These are phyloP conservation scores for Reutealis trisperma DNA, from an alignment of 345 rosid species.

Conservation along the genomic window DNA sequence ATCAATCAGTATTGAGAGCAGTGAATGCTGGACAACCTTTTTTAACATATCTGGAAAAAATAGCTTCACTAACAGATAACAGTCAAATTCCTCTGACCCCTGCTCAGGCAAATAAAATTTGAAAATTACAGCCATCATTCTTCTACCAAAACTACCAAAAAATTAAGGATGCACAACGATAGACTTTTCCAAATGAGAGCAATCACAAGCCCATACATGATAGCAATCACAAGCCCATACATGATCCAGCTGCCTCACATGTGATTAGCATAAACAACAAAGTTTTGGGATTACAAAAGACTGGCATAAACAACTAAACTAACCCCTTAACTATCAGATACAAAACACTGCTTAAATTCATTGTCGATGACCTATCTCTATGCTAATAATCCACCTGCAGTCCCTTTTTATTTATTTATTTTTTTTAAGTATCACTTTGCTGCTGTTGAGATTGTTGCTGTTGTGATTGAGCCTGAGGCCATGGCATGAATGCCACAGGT, in stretches of 20 bases:
- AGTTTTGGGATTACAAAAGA: not conserved
- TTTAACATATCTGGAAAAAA: not conserved
- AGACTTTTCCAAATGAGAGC: not conserved
- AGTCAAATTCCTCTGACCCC: not conserved
- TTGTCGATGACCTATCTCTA: not conserved
- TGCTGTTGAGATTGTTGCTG: slow-evolving; percentile 26
- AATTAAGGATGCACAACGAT: not conserved
- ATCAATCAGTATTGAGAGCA: too few species aligned
- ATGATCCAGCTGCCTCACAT: slow-evolving; percentile 5
- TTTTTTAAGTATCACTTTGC: slow-evolving; percentile 15
- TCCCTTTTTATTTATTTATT: too few species aligned
- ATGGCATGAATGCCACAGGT: slow-evolving; percentile 35
- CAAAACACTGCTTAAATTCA: not conserved
- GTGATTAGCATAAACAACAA: not conserved
- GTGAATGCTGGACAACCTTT: too few species aligned
- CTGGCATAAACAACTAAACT: not conserved
- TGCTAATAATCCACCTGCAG: not conserved
- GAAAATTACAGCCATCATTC: not conserved
- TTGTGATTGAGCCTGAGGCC: slow-evolving; percentile 37
- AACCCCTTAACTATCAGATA: slow-evolving; percentile 4
- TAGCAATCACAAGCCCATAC: not conserved
- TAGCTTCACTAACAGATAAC: not conserved
- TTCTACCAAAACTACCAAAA: not conserved
- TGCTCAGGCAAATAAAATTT: not conserved
- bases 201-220: slow-evolving; percentile 3